Conservation (phyloP, 148 eudicot species). For the Amaranthus palmeri region DNA sequence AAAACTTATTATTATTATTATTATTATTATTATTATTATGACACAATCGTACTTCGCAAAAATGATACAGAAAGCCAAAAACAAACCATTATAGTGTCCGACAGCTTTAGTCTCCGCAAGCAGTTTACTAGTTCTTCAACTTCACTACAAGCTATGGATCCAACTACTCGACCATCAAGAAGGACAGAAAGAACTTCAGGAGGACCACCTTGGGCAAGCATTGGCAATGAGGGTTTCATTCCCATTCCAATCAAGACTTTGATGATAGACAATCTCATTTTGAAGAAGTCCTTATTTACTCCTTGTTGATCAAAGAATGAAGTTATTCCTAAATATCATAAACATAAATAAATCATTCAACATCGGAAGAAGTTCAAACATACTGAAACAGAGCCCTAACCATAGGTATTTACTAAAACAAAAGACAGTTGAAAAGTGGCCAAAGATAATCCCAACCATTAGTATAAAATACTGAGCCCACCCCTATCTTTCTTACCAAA, state of each 20-base stretch:
- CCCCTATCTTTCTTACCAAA: too few species aligned
- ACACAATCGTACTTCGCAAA: slow-evolving; percentile 9
- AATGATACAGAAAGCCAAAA: slow-evolving; percentile 12
- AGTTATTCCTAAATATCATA: slow-evolving; percentile 56
- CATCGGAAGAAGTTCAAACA: not conserved
- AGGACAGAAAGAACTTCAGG: slow-evolving; percentile 83
- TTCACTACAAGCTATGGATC: slow-evolving; percentile 52
- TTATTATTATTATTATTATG: not conserved
- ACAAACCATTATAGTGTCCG: slow-evolving; percentile 54
- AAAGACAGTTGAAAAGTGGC: too few species aligned
- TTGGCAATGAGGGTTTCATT: slow-evolving; percentile 77
- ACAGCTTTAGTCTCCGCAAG: slow-evolving; percentile 74
- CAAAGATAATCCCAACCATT: too few species aligned
- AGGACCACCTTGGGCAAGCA: slow-evolving; percentile 72
- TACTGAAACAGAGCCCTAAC: too few species aligned
- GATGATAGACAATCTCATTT: slow-evolving; percentile 49
- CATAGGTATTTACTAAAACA: too few species aligned
- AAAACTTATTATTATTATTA: not conserved
- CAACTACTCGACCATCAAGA: slow-evolving; percentile 87
- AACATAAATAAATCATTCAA: not conserved
- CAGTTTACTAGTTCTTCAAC: slow-evolving; percentile 61
- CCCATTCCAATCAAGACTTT: slow-evolving; percentile 60
- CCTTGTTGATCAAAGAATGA: slow-evolving; percentile 71
- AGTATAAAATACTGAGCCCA: too few species aligned
- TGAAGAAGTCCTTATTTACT: slow-evolving; percentile 49